Conservation (phyloP, 305 asterid genomes). For the Ilex paraguariensis region DNA sequence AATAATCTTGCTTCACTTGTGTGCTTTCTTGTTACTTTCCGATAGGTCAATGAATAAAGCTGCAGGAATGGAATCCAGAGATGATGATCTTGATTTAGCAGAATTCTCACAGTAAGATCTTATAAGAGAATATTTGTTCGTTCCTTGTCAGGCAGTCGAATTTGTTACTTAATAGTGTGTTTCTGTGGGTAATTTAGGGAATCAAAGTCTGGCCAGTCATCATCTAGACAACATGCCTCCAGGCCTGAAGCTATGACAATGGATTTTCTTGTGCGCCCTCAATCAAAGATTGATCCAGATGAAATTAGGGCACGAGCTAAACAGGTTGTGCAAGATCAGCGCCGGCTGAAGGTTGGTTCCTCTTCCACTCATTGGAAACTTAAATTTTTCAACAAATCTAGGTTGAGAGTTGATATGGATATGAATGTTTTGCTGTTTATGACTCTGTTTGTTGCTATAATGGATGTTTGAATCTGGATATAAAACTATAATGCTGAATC, state of each 20-base stretch:
- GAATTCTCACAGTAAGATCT: constrained; percentile 65
- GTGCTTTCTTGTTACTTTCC: constrained; percentile 16
- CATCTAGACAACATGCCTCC: constrained; percentile 62
- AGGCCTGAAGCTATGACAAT: constrained; percentile 94
- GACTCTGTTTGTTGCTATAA: too few relatives aligned
- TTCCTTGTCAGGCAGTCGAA: neutral
- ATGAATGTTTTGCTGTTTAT: too few relatives aligned
- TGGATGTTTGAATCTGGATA: too few relatives aligned
- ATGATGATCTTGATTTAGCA: constrained; percentile 86
- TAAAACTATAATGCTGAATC: too few relatives aligned
- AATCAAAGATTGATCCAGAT: constrained; percentile 85
- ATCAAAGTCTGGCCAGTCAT: constrained; percentile 62
- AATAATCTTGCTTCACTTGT: neutral
- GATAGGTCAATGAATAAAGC: constrained; percentile 60
- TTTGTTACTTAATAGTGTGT: neutral
- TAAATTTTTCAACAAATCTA: neutral
- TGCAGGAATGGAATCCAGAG: constrained; percentile 66
- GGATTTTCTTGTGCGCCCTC: constrained; percentile 89
- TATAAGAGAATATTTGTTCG: constrained; percentile 3
- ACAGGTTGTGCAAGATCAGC: constrained; percentile 56
- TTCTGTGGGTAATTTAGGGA: constrained; percentile 35
- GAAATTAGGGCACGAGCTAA: constrained; percentile 68
- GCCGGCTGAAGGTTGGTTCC: constrained; percentile 56
- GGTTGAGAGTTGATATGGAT: neutral
- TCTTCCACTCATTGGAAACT: neutral